phyloP scores from a whole-genome alignment of 768 basidiomycete species.

The Lyophyllum decastes region DNA sequence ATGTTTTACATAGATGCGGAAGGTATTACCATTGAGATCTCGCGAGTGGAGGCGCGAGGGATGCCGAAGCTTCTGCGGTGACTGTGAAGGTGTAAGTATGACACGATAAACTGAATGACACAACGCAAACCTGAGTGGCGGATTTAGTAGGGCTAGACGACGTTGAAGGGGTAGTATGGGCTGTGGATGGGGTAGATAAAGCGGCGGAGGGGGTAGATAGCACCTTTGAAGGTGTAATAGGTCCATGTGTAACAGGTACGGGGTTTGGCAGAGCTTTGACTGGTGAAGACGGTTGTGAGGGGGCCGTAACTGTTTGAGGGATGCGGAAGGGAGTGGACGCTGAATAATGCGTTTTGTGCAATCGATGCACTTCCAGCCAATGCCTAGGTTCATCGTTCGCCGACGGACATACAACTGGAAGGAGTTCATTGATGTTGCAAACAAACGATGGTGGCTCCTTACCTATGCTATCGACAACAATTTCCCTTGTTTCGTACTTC shows the following conservation, averaged over 20 bases:
- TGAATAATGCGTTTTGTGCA: conserved; percentile 58
- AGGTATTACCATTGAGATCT: conserved; percentile 71
- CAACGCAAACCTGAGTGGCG: conserved; percentile 6
- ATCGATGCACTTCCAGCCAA: conserved; percentile 47
- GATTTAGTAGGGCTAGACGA: conserved; percentile 30
- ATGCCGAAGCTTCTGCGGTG: conserved; percentile 62
- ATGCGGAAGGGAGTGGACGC: conserved; percentile 51
- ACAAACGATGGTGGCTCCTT: conserved; percentile 12
- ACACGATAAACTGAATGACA: background rate
- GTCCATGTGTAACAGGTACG: conserved; percentile 13
- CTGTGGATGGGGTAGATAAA: conserved; percentile 14
- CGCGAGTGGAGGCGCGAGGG: conserved; percentile 66
- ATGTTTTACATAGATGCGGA: conserved; percentile 76
- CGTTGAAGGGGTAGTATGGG: conserved; percentile 13
- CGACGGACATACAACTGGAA: conserved; percentile 45
- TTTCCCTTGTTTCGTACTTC: conserved; percentile 42
- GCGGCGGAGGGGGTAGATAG: conserved; percentile 21
- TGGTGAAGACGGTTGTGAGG: conserved; percentile 9
- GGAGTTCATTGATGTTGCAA: background rate
- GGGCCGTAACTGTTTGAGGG: conserved; percentile 24
- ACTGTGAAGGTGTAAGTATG: conserved; percentile 16
- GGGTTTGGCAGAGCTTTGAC: background rate
- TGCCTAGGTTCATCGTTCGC: conserved; percentile 63
- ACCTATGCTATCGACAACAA: conserved; percentile 57
- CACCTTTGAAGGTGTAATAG: conserved; percentile 21